Percentiles rank a stretch among this genome's conserved stretches.
Conservation (phyloP, 2,329 filamentous ascomycete species). For the Harringtonia aguacate region DNA sequence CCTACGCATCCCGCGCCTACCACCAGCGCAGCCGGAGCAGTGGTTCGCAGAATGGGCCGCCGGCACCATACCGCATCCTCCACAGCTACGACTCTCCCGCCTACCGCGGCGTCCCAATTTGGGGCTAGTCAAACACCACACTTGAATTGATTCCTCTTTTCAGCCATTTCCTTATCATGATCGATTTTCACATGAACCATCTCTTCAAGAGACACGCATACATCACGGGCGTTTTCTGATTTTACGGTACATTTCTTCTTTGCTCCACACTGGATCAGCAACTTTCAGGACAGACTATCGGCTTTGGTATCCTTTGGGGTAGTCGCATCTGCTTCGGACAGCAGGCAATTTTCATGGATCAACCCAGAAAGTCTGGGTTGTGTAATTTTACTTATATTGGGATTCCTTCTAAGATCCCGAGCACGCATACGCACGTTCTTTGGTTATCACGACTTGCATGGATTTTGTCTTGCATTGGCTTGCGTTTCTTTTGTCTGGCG, state of each 20-base stretch:
- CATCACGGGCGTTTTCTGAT: background rate
- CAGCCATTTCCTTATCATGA: background rate
- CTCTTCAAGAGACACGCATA: too few species aligned
- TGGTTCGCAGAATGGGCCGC: conserved; percentile 15
- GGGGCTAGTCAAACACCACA: conserved; percentile 34
- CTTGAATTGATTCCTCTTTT: conserved; percentile 3
- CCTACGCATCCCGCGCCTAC: conserved; percentile 20
- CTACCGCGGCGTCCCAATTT: conserved; percentile 43
- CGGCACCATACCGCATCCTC: conserved; percentile 37
- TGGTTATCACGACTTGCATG: too few species aligned
- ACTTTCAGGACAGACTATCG: too few species aligned
- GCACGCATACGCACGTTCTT: too few species aligned
- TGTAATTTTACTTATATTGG: too few species aligned
- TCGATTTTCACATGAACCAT: background rate
- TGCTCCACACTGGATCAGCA: background rate
- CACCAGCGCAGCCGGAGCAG: conserved; percentile 28
- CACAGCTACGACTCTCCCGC: conserved; percentile 50
- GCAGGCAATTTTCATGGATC: too few species aligned
- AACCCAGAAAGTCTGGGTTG: too few species aligned
- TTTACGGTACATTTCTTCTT: background rate
- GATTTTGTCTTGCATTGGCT: too few species aligned
- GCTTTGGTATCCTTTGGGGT: too few species aligned
- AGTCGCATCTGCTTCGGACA: too few species aligned
- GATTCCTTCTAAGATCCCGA: too few species aligned
- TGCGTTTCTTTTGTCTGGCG: too few species aligned